phyloP scores from a whole-genome alignment of 2,329 filamentous ascomycete genomes.

The Colletotrichum sp. region DNA sequence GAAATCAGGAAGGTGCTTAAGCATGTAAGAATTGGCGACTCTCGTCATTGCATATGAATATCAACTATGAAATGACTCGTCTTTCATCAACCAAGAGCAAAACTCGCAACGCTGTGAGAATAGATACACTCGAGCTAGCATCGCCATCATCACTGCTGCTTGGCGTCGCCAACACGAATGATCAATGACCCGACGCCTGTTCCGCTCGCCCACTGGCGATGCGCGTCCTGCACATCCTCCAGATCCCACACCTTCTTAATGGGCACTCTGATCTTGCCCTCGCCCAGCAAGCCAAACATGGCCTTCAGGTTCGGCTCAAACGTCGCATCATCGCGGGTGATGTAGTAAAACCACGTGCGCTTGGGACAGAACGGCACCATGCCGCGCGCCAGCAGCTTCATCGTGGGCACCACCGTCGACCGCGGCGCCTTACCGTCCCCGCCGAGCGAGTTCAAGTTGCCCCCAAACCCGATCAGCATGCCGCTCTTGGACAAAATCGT shows the following conservation, averaged over 20 bases:
- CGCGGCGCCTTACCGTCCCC: slow-evolving; percentile 33
- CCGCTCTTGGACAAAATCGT: slow-evolving; percentile 44
- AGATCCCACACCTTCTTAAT: slow-evolving; percentile 46
- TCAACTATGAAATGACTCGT: not conserved
- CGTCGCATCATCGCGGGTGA: slow-evolving; percentile 35
- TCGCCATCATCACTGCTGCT: not conserved
- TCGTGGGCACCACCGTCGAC: slow-evolving; percentile 31
- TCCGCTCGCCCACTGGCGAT: slow-evolving; percentile 38
- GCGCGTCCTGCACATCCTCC: slow-evolving; percentile 42
- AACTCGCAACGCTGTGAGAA: not conserved
- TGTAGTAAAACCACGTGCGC: slow-evolving; percentile 39
- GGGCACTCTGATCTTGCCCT: slow-evolving; percentile 36
- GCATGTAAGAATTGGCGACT: not conserved
- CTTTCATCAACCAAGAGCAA: not conserved
- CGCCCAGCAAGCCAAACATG: slow-evolving; percentile 33
- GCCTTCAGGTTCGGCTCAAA: slow-evolving; percentile 34
- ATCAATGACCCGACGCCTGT: slow-evolving; percentile 40
- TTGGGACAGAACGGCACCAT: slow-evolving; percentile 23
- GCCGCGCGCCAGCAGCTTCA: slow-evolving; percentile 36
- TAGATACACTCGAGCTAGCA: not conserved
- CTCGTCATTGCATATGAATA: not conserved
- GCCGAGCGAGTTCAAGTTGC: slow-evolving; percentile 36
- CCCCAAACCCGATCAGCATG: slow-evolving; percentile 43
- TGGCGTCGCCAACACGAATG: slow-evolving; percentile 28
- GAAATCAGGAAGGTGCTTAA: not conserved